Evolutionary conservation across 345 rosid genomes (phyloP), one percentile per base, ranked within the genome.

Genomic region (Syzygium aqueum): DNA sequence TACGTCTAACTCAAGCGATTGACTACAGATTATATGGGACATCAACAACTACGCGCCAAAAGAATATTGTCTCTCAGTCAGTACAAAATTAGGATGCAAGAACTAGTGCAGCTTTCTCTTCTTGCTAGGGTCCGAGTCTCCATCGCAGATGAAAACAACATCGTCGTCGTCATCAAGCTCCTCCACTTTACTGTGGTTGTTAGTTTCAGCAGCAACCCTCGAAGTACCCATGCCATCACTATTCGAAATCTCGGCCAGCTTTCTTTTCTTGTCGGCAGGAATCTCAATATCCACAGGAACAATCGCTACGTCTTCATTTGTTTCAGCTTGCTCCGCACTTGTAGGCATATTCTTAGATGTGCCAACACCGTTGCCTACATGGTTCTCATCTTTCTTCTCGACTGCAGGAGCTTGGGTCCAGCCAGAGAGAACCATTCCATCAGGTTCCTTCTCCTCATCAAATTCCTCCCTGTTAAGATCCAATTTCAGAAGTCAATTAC

Each of bases 381-480:
- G 53, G 77, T 92, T 91, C 82, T 89, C 88, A 15, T 80, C 89
- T 28, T 92, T 91, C 89, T 90, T 90, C 46, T 86, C 94, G 5
- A 90, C 93, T 14, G 87, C 56, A 65, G 94, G 91, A 89, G 94
- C 87, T 88, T 91, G 94, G 86, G 92, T 92, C 99, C 99, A 97
- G 91, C 99, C 99, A 77, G 90, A 93, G 54, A 96, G 98, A 87
- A 95, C 92, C 99, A 97, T 95, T 90, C 94, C 98, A 90, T 97
- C 99, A 2, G 99, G 98, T 91, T 97, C 99, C 89, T 95, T 96
- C 91, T 97, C 99, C 90, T 94, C 96, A 8, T 97, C 98, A 87
- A 97, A 97, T 85, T 94, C 96, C 85, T 95, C 99, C 92, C 99
- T 97, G 93, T 27, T 6, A 87, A 63, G 33, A 80, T 23, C 33